Conservation (phyloP, 2,329 filamentous ascomycete genomes). For the Talaromyces islandicus region DNA sequence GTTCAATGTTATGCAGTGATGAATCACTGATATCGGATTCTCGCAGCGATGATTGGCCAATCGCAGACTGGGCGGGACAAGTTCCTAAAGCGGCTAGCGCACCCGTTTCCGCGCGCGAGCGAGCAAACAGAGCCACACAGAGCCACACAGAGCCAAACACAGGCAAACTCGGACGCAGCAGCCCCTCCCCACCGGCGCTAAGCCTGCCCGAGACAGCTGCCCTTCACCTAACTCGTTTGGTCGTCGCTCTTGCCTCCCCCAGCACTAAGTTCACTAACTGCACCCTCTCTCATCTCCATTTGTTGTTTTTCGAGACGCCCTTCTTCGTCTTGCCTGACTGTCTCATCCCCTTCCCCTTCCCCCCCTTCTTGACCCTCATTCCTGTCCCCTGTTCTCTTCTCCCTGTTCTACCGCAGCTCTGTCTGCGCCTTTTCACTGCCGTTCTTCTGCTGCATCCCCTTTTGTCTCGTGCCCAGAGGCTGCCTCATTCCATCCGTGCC, state of each 20-base stretch:
- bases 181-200: neutral
- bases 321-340: conserved; percentile 9
- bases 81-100: neutral
- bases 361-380: conserved; percentile 2
- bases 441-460: conserved; percentile 6
- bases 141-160: neutral
- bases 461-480: conserved; percentile 10
- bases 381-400: neutral
- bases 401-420: neutral
- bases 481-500: conserved; percentile 21
- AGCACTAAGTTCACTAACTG: conserved; percentile 4
- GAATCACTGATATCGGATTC: neutral
- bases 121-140: neutral
- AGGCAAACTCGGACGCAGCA: neutral
- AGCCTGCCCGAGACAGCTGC: neutral
- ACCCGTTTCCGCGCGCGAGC: neutral
- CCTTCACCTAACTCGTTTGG: conserved; percentile 2
- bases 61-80: neutral
- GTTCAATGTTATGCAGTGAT: too few relatives aligned
- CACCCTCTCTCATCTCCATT: conserved; percentile 5
- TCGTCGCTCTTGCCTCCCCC: conserved; percentile 7
- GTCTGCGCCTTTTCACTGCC: conserved; percentile 7
- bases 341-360: conserved; percentile 3
- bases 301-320: conserved; percentile 6
- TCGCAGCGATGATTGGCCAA: neutral